Percentiles rank a stretch among this genome's conserved stretches.
phyloP scores from a whole-genome alignment of 106 monocot genomes.

The Allium fistulosum region DNA sequence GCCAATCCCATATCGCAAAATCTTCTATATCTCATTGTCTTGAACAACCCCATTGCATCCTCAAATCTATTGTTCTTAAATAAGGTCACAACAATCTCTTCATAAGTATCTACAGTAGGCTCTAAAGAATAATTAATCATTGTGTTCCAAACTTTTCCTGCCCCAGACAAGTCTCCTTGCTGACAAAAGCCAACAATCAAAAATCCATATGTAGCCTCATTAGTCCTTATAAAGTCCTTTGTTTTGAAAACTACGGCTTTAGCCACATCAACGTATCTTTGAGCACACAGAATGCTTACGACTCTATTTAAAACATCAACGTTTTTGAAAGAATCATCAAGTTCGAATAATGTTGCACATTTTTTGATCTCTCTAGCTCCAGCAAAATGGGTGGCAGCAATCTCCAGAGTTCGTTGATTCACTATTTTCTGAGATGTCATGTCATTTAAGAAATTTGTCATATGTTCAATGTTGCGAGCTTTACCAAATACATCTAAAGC shows the following conservation, averaged over 20 bases:
- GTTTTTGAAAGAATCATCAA: constrained; percentile 8
- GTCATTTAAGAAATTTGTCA: constrained; percentile 35
- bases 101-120: constrained; percentile 38
- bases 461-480: constrained; percentile 46
- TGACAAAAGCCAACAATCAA: constrained; percentile 61
- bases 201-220: constrained; percentile 30
- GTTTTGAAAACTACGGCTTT: constrained; percentile 19
- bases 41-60: constrained; percentile 65
- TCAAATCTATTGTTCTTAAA: constrained; percentile 53
- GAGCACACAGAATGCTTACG: constrained; percentile 26
- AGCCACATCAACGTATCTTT: constrained; percentile 41
- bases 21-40: constrained; percentile 26
- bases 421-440: background rate
- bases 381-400: constrained; percentile 36
- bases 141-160: constrained; percentile 62
- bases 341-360: constrained; percentile 25
- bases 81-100: constrained; percentile 49
- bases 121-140: constrained; percentile 42
- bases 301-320: constrained; percentile 30
- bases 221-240: constrained; percentile 6
- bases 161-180: constrained; percentile 36
- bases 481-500: constrained; percentile 44
- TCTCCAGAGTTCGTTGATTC: constrained; percentile 4
- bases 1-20: constrained; percentile 16
- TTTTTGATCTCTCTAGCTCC: constrained; percentile 53